Conservation (phyloP, 805 yeast genomes). For the Sungouiella thailandica region DNA sequence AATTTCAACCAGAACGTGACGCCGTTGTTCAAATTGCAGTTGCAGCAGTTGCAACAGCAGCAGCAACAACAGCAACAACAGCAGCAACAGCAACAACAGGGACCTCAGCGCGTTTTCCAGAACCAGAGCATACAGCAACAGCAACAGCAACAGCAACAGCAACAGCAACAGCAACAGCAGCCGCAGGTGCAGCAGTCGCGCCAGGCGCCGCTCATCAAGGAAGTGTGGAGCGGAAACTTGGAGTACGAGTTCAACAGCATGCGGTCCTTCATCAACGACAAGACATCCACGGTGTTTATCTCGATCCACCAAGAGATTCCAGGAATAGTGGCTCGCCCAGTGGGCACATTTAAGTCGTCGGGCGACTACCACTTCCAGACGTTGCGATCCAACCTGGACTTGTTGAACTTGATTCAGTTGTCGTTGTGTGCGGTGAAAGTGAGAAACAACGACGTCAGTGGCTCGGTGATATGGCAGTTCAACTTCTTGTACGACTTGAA, state of each 20-base stretch:
- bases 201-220: conserved; percentile 52
- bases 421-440: conserved; percentile 37
- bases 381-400: conserved; percentile 83
- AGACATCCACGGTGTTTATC: conserved; percentile 43
- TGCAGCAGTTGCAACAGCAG: conserved; percentile 24
- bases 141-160: conserved; percentile 12
- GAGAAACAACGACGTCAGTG: conserved; percentile 44
- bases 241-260: conserved; percentile 62
- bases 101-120: conserved; percentile 8
- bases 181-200: conserved; percentile 17
- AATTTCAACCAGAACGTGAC: conserved; percentile 15
- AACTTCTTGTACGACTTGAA: conserved; percentile 78
- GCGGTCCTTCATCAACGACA: conserved; percentile 53
- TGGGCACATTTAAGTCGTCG: conserved; percentile 85
- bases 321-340: conserved; percentile 93
- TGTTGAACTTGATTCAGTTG: conserved; percentile 79
- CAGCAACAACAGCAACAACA: conserved; percentile 16
- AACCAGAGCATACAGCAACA: conserved; percentile 16
- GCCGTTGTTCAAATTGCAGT: conserved; percentile 25
- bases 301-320: conserved; percentile 90
- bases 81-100: conserved; percentile 20
- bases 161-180: conserved; percentile 32
- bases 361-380: conserved; percentile 96
- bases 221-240: conserved; percentile 70
- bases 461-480: conserved; percentile 90